Percentiles rank a stretch among this genome's conserved stretches.
Conservation (phyloP, 306 rosid species). For the Spatholobus suberectus region DNA sequence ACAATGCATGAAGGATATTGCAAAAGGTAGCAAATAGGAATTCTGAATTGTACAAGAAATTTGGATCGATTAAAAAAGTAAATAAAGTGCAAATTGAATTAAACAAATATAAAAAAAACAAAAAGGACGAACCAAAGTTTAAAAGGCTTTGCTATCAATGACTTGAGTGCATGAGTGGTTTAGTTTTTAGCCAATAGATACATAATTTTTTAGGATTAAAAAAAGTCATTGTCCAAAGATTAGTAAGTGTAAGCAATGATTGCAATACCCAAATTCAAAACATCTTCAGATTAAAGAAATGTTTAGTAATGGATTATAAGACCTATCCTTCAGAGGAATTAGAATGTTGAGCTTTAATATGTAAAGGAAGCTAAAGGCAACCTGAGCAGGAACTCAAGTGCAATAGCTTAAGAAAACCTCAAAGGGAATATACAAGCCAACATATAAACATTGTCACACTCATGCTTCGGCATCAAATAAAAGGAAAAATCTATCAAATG, state of each 20-base stretch:
- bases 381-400: background rate
- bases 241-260: background rate
- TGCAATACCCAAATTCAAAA: background rate
- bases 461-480: background rate
- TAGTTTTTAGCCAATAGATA: background rate
- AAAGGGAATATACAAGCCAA: background rate
- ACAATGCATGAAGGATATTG: background rate
- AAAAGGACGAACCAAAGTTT: background rate
- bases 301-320: background rate
- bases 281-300: background rate
- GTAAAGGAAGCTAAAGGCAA: background rate
- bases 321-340: background rate
- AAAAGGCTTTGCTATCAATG: background rate
- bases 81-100: background rate
- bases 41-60: background rate
- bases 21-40: background rate
- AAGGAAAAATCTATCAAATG: background rate
- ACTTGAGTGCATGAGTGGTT: background rate
- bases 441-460: background rate
- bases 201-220: background rate
- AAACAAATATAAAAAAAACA: background rate
- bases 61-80: slow-evolving; percentile 5
- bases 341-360: background rate
- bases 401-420: background rate
- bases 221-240: background rate